Percentiles rank a stretch among this genome's conserved stretches.
phyloP scores from a whole-genome alignment of 2,329 filamentous ascomycete genomes.

The Lachnellula occidentalis region DNA sequence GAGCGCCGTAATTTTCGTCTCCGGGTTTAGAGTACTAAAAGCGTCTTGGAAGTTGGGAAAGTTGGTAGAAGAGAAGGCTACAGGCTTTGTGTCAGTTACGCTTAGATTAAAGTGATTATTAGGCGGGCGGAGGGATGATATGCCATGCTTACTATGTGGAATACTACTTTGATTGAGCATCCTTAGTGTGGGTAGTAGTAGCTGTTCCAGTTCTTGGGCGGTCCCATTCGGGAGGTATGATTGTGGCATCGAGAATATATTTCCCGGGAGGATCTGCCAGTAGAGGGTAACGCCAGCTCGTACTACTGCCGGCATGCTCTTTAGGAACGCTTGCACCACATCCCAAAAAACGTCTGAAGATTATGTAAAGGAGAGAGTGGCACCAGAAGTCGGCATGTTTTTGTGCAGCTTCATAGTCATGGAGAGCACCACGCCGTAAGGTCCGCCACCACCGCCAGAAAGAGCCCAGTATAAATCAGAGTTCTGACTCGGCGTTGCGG shows the following conservation, averaged over 20 bases:
- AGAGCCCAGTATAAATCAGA: conserved; percentile 58
- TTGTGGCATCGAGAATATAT: conserved; percentile 6
- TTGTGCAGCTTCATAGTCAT: conserved; percentile 49
- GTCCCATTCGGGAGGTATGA: conserved; percentile 6
- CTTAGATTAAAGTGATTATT: no score
- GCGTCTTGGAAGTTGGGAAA: conserved; percentile 5
- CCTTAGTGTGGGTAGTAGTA: not conserved
- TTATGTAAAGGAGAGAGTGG: conserved; percentile 1
- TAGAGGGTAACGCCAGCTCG: not conserved
- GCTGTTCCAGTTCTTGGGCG: not conserved
- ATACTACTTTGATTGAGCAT: conserved; percentile 1
- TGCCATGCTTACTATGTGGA: conserved; percentile 1
- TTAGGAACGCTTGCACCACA: conserved; percentile 1
- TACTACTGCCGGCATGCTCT: not conserved
- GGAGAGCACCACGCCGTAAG: conserved; percentile 49
- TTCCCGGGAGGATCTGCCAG: conserved; percentile 2
- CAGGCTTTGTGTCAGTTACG: not conserved
- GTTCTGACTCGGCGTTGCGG: conserved; percentile 42
- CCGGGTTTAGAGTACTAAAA: conserved; percentile 1
- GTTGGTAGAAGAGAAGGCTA: not conserved
- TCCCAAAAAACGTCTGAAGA: conserved; percentile 3
- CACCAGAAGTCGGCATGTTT: conserved; percentile 29
- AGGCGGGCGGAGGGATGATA: not conserved
- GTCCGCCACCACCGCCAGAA: conserved; percentile 52
- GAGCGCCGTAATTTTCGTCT: not conserved